These are phyloP conservation scores for Blastomyces silverae DNA, from an alignment of 2,329 filamentous ascomycete genomes.

Conservation along the genomic window DNA sequence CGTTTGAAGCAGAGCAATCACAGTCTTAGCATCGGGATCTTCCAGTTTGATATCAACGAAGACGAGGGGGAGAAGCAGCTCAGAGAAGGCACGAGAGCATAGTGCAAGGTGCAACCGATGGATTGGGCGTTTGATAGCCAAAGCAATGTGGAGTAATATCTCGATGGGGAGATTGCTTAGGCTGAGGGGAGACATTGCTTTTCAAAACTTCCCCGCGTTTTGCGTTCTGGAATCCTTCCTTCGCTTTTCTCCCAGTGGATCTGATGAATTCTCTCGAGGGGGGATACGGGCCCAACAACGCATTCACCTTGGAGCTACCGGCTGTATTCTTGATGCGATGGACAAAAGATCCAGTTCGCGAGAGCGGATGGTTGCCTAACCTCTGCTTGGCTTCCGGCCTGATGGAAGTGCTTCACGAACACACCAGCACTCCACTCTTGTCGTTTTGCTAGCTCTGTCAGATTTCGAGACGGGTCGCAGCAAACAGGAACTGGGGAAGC, in stretches of 20 bases:
- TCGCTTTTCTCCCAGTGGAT: neutral
- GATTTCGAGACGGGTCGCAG: too few species aligned
- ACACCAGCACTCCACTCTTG: neutral
- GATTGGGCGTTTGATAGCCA: neutral
- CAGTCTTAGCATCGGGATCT: neutral
- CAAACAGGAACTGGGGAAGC: neutral
- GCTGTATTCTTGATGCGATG: too few species aligned
- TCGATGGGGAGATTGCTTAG: conserved; percentile 14
- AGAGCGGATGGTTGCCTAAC: neutral
- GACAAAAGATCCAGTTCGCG: neutral
- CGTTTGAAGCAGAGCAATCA: conserved; percentile 10
- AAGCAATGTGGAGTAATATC: conserved; percentile 11
- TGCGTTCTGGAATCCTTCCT: neutral
- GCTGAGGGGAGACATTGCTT: conserved; percentile 6
- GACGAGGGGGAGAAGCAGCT: conserved; percentile 9
- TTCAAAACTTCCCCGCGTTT: neutral
- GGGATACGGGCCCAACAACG: neutral
- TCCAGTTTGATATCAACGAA: conserved; percentile 13
- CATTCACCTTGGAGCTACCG: neutral
- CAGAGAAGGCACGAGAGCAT: conserved; percentile 15
- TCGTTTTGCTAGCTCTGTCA: neutral
- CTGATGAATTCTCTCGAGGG: neutral
- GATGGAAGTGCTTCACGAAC: neutral
- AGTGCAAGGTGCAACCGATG: conserved; percentile 10
- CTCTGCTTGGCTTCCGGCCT: neutral